Evolutionary conservation across 345 rosid genomes (phyloP).

Genomic region (Carallia brachiata): DNA sequence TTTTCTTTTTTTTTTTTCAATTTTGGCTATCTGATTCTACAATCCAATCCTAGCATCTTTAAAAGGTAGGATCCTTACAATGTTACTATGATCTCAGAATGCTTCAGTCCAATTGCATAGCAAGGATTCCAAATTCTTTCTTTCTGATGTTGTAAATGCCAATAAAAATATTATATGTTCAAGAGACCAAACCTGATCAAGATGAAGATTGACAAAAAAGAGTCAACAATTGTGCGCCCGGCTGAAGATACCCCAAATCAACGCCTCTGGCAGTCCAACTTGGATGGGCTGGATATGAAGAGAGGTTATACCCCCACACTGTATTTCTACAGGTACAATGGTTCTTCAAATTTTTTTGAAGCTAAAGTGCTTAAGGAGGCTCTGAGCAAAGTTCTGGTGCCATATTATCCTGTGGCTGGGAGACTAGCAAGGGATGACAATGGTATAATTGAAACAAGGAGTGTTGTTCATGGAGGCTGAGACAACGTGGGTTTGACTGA

Average conservation of each 20-base stretch:
- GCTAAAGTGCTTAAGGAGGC: conserved; percentile 22
- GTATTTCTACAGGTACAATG: conserved; percentile 19
- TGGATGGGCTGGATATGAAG: conserved; percentile 14
- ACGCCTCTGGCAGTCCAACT: conserved; percentile 13
- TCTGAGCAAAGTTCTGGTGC: conserved; percentile 25
- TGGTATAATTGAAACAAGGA: conserved; percentile 33
- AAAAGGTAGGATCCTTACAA: no score
- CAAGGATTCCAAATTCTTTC: no score
- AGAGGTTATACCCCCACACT: neutral
- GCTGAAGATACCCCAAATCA: conserved; percentile 17
- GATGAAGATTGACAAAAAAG: conserved; percentile 4
- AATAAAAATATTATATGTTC: no score
- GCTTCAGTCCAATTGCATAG: no score
- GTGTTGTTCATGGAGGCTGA: conserved; percentile 29
- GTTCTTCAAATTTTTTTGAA: conserved; percentile 13
- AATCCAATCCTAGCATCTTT: no score
- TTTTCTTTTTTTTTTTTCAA: no score
- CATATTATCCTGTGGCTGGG: conserved; percentile 34
- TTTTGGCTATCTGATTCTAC: no score
- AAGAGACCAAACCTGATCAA: neutral
- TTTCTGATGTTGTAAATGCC: no score
- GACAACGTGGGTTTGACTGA: conserved; percentile 15
- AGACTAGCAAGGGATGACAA: conserved; percentile 19
- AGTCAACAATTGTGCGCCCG: conserved; percentile 20
- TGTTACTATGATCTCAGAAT: no score